Evolutionary conservation across 441 rosid genomes (phyloP), one percentile per base, ranked within the genome.

Genomic region (Breynia disticha): DNA sequence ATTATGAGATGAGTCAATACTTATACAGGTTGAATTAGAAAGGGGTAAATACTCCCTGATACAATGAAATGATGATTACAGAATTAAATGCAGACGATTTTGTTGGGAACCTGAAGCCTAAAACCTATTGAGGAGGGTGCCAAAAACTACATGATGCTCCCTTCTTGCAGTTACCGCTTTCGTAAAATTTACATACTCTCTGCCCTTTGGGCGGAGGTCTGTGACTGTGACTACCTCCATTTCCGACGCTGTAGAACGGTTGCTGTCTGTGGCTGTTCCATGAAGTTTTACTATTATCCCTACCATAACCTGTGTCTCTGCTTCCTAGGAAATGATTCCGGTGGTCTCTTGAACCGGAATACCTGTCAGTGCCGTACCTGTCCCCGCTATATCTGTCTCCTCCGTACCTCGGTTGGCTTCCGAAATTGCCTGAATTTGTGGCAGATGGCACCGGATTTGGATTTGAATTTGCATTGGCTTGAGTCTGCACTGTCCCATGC

Each of bases 61-160:
- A 39, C 11, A 72, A 65, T 62, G 58, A 16, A 16, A n/a, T n/a
- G n/a, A n/a, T n/a, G 70, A 56, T 47, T 67, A 60, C 72, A 73
- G 52, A 64, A 60, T 45, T 59, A 50, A 50, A 60, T 71, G 64
- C 64, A 56, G 63, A 51, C 67, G 50, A 58, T 50, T 59, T 57
- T 46, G 18, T 37, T n/a, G 19, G 32, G 35, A 32, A 48, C n/a
- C n/a, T n/a, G n/a, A n/a, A n/a, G 62, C 57, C 46, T 64, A 66
- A 58, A 10, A n/a, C 4, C 11, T 19, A 19, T 83, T 62, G 76
- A 17, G n/a, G n/a, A n/a, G 87, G 91, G 69, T 95, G 99, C 81
- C 81, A 77, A 79, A 56, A 90, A 72, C 79, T 79, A 66, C 97
- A 90, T 13, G 86, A 74, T 35, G 90, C 83, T 49, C 97, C 99